Evolutionary conservation across 345 rosid genomes (phyloP).

Genomic region (Citrus unshiu): DNA sequence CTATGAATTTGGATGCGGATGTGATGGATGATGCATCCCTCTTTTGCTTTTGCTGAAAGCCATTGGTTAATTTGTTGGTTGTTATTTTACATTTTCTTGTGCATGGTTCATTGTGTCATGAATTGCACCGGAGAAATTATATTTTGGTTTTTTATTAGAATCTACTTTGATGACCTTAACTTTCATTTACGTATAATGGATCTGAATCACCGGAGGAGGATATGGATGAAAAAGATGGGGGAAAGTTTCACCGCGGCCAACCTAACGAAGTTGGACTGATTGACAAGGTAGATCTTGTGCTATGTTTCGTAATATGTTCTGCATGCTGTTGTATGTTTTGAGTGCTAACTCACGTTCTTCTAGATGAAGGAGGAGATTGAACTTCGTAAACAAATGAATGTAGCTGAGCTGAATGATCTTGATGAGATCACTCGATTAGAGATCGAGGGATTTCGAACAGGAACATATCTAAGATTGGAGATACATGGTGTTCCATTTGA

Average conservation of each 20-base stretch:
- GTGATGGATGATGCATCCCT: neutral
- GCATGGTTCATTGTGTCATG: neutral
- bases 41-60: no score
- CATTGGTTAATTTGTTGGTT: neutral
- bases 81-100: neutral
- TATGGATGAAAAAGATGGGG: slow-evolving; percentile 40
- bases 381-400: slow-evolving; percentile 71
- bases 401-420: slow-evolving; percentile 72
- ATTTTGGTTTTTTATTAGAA: neutral
- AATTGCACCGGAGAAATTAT: neutral
- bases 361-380: slow-evolving; percentile 90
- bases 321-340: neutral
- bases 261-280: slow-evolving; percentile 56
- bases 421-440: slow-evolving; percentile 74
- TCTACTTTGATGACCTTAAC: slow-evolving; percentile 50
- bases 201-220: slow-evolving; percentile 54
- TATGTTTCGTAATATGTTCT: neutral
- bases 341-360: slow-evolving; percentile 23
- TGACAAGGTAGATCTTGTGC: slow-evolving; percentile 59
- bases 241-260: slow-evolving; percentile 36
- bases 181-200: slow-evolving; percentile 48
- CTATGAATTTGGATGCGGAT: neutral
- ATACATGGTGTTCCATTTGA: slow-evolving; percentile 88
- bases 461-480: slow-evolving; percentile 83
- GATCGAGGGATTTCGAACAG: slow-evolving; percentile 84